These are phyloP conservation scores for Leccinum insolens DNA, from an alignment of 1,284 basidiomycete species.

Conservation along the genomic window DNA sequence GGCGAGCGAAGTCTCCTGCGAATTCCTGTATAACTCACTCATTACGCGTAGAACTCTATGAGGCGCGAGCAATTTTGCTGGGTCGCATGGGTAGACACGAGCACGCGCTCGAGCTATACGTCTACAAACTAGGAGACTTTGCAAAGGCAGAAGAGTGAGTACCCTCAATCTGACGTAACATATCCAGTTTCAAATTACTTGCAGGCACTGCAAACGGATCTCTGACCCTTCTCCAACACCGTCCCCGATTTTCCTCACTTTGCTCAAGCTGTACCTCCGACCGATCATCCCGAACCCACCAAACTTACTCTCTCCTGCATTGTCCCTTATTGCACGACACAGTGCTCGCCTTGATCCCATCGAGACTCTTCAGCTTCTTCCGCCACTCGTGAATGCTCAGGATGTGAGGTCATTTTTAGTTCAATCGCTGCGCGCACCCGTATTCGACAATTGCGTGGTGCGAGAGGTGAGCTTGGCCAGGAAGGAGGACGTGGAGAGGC, in stretches of 20 bases:
- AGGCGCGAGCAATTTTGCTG: constrained; percentile 88
- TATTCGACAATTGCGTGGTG: constrained; percentile 72
- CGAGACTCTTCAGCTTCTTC: constrained; percentile 83
- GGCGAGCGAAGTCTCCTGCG: constrained; percentile 45
- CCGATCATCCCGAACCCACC: constrained; percentile 54
- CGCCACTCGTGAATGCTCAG: constrained; percentile 81
- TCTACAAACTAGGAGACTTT: constrained; percentile 83
- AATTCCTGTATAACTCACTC: background rate
- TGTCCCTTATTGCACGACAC: constrained; percentile 84
- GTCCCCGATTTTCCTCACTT: constrained; percentile 75
- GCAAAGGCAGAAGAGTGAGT: constrained; percentile 85
- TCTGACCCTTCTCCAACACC: constrained; percentile 66
- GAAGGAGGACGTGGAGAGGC: constrained; percentile 72
- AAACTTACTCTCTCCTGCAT: constrained; percentile 74
- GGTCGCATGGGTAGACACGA: constrained; percentile 92
- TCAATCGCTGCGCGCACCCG: constrained; percentile 68
- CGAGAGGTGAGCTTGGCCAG: constrained; percentile 70
- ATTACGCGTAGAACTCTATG: constrained; percentile 66
- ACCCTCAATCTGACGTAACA: background rate
- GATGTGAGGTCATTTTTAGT: constrained; percentile 82
- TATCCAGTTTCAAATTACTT: constrained; percentile 4
- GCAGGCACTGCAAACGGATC: constrained; percentile 84
- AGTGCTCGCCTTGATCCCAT: constrained; percentile 80
- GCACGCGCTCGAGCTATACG: constrained; percentile 91
- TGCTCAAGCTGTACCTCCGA: constrained; percentile 87